phyloP scores from a whole-genome alignment of 768 basidiomycete genomes.

The Boletus rex-veris region DNA sequence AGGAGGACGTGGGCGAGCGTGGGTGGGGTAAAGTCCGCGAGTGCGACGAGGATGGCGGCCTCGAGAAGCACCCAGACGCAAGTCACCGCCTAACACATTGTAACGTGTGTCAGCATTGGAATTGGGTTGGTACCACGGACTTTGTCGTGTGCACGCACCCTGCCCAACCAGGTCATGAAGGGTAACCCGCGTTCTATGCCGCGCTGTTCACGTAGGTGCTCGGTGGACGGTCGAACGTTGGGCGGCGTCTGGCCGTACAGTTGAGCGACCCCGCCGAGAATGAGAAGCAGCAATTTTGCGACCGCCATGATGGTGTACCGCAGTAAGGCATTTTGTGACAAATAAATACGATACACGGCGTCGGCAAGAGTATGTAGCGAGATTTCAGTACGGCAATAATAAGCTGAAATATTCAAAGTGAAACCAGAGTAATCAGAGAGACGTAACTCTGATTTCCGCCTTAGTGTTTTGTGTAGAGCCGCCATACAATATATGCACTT shows the following conservation, averaged over 20 bases:
- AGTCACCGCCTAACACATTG: neutral
- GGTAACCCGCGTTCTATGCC: neutral
- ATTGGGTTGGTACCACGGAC: neutral
- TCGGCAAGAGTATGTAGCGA: too few species aligned
- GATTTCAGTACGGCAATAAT: too few species aligned
- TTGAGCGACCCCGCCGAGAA: neutral
- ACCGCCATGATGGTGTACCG: neutral
- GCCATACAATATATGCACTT: too few species aligned
- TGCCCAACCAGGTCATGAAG: too few species aligned
- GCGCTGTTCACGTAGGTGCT: conserved; percentile 11
- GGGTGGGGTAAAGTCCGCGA: neutral
- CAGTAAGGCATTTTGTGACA: too few species aligned
- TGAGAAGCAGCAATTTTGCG: conserved; percentile 7
- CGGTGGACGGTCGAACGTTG: conserved; percentile 8
- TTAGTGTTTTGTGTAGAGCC: too few species aligned
- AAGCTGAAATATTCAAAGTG: too few species aligned
- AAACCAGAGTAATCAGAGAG: too few species aligned
- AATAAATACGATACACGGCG: too few species aligned
- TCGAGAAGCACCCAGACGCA: conserved; percentile 12
- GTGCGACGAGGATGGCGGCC: neutral
- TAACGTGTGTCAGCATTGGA: neutral
- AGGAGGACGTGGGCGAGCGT: neutral
- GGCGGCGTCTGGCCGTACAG: conserved; percentile 9
- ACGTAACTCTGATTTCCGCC: too few species aligned
- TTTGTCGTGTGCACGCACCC: neutral